phyloP scores from a whole-genome alignment of 2,329 filamentous ascomycete genomes.

The Ceratocystis lukuohia region DNA sequence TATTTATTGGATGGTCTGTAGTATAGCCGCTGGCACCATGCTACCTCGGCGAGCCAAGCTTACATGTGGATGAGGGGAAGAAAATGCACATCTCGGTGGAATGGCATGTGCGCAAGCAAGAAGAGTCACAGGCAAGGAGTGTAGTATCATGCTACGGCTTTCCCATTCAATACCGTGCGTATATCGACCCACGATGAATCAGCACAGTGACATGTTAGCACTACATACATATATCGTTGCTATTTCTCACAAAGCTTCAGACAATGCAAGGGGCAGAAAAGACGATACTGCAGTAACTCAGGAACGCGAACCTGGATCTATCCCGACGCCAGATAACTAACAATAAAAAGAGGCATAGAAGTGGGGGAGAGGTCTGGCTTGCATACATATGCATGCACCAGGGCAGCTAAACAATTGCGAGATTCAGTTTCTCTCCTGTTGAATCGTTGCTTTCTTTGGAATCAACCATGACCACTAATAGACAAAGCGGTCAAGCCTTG shows the following conservation, averaged over 20 bases:
- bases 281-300: constrained; percentile 4
- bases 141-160: not conserved
- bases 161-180: not conserved
- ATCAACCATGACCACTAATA: not conserved
- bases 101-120: not conserved
- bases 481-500: constrained; percentile 6
- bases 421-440: not conserved
- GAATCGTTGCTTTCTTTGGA: not conserved
- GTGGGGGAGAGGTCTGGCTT: not conserved
- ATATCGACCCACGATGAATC: not conserved
- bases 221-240: not conserved
- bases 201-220: not conserved
- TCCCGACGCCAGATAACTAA: not conserved
- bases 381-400: constrained; percentile 6
- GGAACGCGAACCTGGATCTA: constrained; percentile 2
- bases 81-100: not conserved
- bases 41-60: not conserved
- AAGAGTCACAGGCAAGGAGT: not conserved
- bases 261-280: constrained; percentile 7
- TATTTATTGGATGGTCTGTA: not conserved
- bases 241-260: constrained; percentile 5
- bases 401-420: not conserved
- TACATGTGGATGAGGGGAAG: not conserved
- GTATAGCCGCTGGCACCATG: not conserved
- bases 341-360: not conserved